Percentiles rank a stretch among this genome's conserved stretches.
Evolutionary conservation across 2,329 filamentous ascomycete species (phyloP).

Genomic region (Zymoseptoria ardabiliae): DNA sequence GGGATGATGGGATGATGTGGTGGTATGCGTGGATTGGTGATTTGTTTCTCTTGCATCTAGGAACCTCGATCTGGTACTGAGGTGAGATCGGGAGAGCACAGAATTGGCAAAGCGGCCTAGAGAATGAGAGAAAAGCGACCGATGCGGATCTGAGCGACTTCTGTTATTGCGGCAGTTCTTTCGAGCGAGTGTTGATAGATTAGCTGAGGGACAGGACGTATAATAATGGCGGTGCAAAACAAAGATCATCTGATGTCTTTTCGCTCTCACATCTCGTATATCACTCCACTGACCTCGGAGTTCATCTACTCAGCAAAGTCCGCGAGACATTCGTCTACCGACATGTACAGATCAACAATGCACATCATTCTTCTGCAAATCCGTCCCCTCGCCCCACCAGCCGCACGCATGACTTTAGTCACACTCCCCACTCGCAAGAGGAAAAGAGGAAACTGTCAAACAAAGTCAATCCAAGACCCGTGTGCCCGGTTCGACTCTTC

Average conservation of each 20-base stretch:
- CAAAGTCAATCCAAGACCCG: background rate
- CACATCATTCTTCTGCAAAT: background rate
- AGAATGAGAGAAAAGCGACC: background rate
- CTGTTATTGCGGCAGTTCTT: background rate
- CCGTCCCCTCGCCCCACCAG: background rate
- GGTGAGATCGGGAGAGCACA: background rate
- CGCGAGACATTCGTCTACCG: background rate
- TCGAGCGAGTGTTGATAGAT: background rate
- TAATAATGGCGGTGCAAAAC: background rate
- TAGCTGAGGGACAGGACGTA: background rate
- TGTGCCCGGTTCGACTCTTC: background rate
- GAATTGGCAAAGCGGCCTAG: background rate
- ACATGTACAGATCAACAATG: background rate
- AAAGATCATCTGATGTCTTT: background rate
- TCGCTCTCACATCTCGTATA: background rate
- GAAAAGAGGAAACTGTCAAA: background rate
- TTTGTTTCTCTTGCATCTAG: background rate
- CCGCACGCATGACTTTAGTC: background rate
- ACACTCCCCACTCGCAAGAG: background rate
- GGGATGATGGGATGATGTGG: background rate
- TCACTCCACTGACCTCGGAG: background rate
- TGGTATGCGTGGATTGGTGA: background rate
- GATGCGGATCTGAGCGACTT: background rate
- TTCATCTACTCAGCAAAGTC: background rate
- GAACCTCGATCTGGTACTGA: background rate